Evolutionary conservation across 495 filamentous ascomycete genomes (phyloP), one percentile per base, ranked within the genome.

Genomic region (Xylaria flabelliformis): DNA sequence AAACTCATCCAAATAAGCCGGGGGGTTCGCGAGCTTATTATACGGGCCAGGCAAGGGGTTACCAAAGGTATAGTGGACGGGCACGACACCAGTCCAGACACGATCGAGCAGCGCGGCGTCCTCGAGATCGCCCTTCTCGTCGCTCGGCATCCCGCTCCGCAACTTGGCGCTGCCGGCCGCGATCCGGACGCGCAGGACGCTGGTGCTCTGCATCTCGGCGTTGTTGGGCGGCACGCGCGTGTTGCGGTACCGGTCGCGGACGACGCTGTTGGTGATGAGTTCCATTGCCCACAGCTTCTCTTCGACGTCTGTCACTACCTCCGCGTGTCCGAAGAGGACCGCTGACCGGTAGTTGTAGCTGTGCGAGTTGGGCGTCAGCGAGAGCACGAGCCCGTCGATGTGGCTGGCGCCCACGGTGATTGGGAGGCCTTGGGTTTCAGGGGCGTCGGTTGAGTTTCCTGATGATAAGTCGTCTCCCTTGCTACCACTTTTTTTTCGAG

Each of bases 331-430:
- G 77, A 94, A 93, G 34, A 97, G 84, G 19, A 93, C 81, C 8
- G 92, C 94, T 53, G 91, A 93, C 76, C 94, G 93, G 83, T 96
- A 97, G 83, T 97, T 97, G 84, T 93, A 95, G 78, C 87, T 92
- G 83, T 97, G 93, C 26, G 85, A 84, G 81, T 91, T 91, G 34
- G 95, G 93, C 0, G 93, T 93, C 34, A 95, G 86, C 9, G 92
- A 86, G 19, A 97, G 85, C 44, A 95, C 88, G 13, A 95, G 80
- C 26, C 93, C 93, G 82, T 95, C 93, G 17, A 94, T 41, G 76
- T 82, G 80, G 74, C 91, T 79, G 89, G 88, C 73, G 80, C 89
- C 70, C 85, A 95, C 10, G 88, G 91, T 74, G 85, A 91, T 44
- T 90, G 88, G 82, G 83, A 94, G 75, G 88, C 86, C 44, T 19